Evolutionary conservation across 345 rosid species (phyloP).

Genomic region (Bruguiera gymnorhiza): DNA sequence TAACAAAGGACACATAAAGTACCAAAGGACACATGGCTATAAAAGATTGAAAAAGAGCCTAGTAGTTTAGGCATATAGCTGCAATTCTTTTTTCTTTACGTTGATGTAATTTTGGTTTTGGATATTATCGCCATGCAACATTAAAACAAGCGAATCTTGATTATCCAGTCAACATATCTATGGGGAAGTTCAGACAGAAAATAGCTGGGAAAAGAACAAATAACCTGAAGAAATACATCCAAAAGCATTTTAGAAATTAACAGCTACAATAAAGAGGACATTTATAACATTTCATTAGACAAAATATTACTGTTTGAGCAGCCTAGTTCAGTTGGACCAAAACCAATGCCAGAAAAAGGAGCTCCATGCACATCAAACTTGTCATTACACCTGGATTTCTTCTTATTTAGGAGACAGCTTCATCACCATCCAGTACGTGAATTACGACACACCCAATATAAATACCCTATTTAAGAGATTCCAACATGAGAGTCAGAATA

Average conservation of each 20-base stretch:
- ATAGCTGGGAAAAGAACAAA: conserved; percentile 3
- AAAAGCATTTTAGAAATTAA: conserved; percentile 12
- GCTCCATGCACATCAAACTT: conserved; percentile 61
- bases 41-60: neutral
- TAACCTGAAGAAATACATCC: conserved; percentile 6
- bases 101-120: neutral
- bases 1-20: neutral
- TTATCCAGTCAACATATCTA: neutral
- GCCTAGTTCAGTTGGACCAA: conserved; percentile 41
- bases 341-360: conserved; percentile 40
- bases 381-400: conserved; percentile 75
- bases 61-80: too few species aligned
- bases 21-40: neutral
- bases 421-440: conserved; percentile 74
- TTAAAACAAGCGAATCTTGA: neutral
- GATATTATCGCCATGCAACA: neutral
- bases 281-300: conserved; percentile 8
- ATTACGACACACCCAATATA: conserved; percentile 70
- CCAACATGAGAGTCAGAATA: conserved; percentile 59
- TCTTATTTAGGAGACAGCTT: conserved; percentile 80
- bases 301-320: conserved; percentile 28
- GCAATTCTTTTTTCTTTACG: too few species aligned
- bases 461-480: conserved; percentile 82
- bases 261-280: conserved; percentile 18
- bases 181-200: neutral